Evolutionary conservation across 1,139 yeast genomes (phyloP), one percentile per base, ranked within the genome.

Genomic region (Yamadazyma kanchanaburiensis): DNA sequence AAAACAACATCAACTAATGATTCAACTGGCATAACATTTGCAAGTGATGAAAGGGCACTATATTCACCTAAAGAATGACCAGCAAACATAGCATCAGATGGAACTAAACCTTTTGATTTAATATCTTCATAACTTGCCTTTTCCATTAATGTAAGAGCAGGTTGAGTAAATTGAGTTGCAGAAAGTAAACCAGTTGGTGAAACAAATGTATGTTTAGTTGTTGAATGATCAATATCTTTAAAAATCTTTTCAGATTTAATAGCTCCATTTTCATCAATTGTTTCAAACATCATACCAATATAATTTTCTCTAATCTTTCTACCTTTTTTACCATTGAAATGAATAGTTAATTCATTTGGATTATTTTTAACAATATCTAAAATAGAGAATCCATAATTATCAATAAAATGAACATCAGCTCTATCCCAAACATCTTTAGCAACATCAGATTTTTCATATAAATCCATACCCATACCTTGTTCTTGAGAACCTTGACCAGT

Each of bases 401-500:
- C 74, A 58, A 87, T 74, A 72, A 94, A 91, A 62, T 94, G 98
- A 41, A 64, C 62, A 57, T 91, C 98, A 39, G 99, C 99, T 58
- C 88, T 84, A 61, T 91, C 97, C 98, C 99, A 91, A 41, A 91
- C 97, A 42, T 77, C 79, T 53, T 80, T 81, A 36, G 99, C 98
- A 58, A 94, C 96, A 24, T 77, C 87, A 32, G 96, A 85, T 30
- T 87, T 74, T 43, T 80, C 81, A 64, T 91, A 91, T 56, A 91
- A 75, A 63, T 94, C 98, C 99, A 91, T 91, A 71, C 99, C 98
- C 99, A 91, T 91, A 58, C 97, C 97, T 71, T 94, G 98, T 64
- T 94, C 98, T 68, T 91, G 98, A 38, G 98, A 89, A 59, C 99
- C 99, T 74, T 91, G 99, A 58, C 98, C 99, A 46, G 99, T 91